A percentile compares a stretch with the other conserved stretches of the same genome.
Evolutionary conservation across 2,329 filamentous ascomycete genomes (phyloP).

Genomic region (Fusarium sp.): DNA sequence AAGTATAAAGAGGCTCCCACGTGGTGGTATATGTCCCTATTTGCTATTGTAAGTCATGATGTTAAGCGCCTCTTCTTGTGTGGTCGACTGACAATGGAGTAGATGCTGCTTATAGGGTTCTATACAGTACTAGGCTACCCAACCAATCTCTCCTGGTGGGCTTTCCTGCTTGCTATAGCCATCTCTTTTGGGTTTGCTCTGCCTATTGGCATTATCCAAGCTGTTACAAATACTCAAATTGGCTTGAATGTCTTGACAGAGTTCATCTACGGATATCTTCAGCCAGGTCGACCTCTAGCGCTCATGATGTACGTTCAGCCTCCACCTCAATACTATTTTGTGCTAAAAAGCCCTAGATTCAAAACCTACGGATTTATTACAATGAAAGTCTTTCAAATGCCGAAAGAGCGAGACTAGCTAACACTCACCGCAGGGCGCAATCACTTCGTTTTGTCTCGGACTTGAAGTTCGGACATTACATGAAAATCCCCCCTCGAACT

Average conservation of each 20-base stretch:
- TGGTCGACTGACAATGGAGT: slow-evolving; percentile 15
- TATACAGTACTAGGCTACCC: slow-evolving; percentile 67
- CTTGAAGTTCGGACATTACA: slow-evolving; percentile 77
- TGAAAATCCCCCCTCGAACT: slow-evolving; percentile 73
- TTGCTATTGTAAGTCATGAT: slow-evolving; percentile 57
- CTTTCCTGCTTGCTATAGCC: slow-evolving; percentile 71
- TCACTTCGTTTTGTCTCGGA: slow-evolving; percentile 71
- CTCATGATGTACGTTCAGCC: slow-evolving; percentile 70
- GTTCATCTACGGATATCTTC: slow-evolving; percentile 79
- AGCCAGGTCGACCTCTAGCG: slow-evolving; percentile 75
- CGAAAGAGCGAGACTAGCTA: background rate
- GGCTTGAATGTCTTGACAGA: slow-evolving; percentile 79
- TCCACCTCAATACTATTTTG: background rate
- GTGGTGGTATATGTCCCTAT: slow-evolving; percentile 71
- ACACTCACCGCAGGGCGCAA: slow-evolving; percentile 56
- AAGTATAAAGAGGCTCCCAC: slow-evolving; percentile 70
- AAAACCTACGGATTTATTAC: slow-evolving; percentile 72
- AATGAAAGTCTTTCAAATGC: too few species aligned
- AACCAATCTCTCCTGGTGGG: slow-evolving; percentile 78
- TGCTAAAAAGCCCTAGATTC: too few species aligned
- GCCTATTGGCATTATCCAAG: slow-evolving; percentile 75
- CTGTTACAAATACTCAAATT: slow-evolving; percentile 75
- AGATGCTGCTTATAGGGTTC: slow-evolving; percentile 65
- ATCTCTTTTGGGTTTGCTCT: slow-evolving; percentile 72
- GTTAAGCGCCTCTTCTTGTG: too few species aligned